These are phyloP conservation scores for Polytrichum formosum DNA, from an alignment of 225 moss, liverwort and hornwort genomes.

Conservation along the genomic window DNA sequence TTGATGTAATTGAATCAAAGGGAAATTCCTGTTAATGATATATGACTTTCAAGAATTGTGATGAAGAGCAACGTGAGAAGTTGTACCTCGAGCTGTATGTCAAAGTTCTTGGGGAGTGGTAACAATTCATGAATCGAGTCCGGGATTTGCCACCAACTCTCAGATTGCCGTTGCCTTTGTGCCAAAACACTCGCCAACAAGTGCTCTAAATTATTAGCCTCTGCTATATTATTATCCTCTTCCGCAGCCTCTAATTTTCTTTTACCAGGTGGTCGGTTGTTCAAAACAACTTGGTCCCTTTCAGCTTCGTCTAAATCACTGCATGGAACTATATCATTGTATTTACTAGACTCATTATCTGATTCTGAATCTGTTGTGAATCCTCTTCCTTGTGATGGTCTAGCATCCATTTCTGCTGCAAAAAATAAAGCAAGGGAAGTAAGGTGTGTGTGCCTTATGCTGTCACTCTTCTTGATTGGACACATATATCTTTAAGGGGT, in stretches of 20 bases:
- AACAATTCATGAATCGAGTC: conserved; percentile 39
- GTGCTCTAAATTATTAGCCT: neutral
- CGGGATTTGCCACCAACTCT: conserved; percentile 50
- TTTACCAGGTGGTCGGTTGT: neutral
- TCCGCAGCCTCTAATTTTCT: conserved; percentile 1
- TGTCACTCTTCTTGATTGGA: too few species aligned
- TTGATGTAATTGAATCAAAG: too few species aligned
- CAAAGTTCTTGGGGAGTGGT: conserved; percentile 31
- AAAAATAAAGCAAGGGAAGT: neutral
- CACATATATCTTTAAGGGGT: too few species aligned
- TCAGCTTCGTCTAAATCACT: conserved; percentile 1
- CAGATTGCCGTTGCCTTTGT: conserved; percentile 25
- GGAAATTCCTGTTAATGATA: too few species aligned
- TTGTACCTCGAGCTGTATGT: conserved; percentile 36
- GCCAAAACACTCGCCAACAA: conserved; percentile 10
- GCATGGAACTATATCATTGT: conserved; percentile 1
- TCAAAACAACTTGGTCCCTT: conserved; percentile 11
- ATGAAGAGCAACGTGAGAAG: neutral
- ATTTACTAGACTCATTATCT: conserved; percentile 7
- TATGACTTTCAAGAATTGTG: too few species aligned
- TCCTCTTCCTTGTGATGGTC: conserved; percentile 11
- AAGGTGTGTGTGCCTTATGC: too few species aligned
- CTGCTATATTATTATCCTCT: conserved; percentile 2
- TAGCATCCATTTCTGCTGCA: neutral
- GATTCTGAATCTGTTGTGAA: conserved; percentile 10